Conservation (phyloP, 345 rosid species). For the Capsella bursapastoris region DNA sequence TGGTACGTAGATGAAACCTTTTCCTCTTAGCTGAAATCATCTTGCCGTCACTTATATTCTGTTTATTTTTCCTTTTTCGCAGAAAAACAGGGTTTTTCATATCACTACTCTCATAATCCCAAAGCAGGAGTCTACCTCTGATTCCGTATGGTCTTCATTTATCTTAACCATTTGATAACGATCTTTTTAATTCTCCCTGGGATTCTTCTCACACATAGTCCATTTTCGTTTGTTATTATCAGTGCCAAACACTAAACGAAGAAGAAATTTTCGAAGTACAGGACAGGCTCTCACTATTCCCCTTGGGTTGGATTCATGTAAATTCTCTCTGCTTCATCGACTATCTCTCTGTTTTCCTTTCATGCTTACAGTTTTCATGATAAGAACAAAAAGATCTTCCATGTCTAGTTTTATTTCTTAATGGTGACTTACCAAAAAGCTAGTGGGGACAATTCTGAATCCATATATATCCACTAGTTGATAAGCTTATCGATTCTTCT, state of each 20-base stretch:
- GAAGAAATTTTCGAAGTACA: conserved; percentile 97
- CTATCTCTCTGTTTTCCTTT: too few species aligned
- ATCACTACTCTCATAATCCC: conserved; percentile 92
- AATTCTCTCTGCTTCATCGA: conserved; percentile 40
- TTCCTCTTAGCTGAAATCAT: background rate
- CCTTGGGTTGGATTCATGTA: conserved; percentile 98
- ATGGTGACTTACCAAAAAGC: background rate
- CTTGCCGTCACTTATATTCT: conserved; percentile 31
- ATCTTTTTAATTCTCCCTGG: background rate
- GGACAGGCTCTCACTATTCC: conserved; percentile 78
- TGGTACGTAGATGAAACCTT: conserved; percentile 57
- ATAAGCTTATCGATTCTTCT: conserved; percentile 15
- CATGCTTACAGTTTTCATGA: too few species aligned
- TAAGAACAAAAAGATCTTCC: background rate
- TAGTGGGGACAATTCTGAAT: background rate
- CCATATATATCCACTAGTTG: background rate
- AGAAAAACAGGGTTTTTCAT: conserved; percentile 96
- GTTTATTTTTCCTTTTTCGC: background rate
- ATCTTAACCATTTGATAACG: background rate
- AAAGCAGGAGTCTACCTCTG: conserved; percentile 98
- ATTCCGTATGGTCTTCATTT: conserved; percentile 62
- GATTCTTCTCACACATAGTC: conserved; percentile 5
- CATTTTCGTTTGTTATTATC: conserved; percentile 32
- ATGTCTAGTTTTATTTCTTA: too few species aligned
- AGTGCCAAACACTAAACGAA: conserved; percentile 93